These are phyloP conservation scores for Myriangium duriaei DNA, from an alignment of 2,329 filamentous ascomycete genomes.

Conservation along the genomic window DNA sequence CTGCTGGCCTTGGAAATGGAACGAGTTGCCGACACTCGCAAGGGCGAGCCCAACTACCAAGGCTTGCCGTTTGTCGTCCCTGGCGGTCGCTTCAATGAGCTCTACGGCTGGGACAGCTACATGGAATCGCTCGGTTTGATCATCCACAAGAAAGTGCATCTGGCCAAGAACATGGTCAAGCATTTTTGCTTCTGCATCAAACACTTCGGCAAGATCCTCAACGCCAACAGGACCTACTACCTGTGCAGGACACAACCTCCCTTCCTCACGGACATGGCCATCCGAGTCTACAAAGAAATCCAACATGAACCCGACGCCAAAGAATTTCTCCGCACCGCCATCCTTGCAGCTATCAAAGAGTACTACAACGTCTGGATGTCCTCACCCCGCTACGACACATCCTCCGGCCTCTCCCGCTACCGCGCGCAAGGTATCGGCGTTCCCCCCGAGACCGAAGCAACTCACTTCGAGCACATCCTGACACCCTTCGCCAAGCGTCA, in stretches of 20 bases:
- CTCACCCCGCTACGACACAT: constrained; percentile 59
- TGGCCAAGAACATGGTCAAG: constrained; percentile 86
- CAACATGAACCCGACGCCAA: constrained; percentile 67
- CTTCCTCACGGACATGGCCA: constrained; percentile 93
- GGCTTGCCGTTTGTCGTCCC: constrained; percentile 95
- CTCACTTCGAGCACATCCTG: constrained; percentile 73
- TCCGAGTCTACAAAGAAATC: constrained; percentile 87
- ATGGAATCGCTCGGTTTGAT: constrained; percentile 91
- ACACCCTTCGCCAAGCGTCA: constrained; percentile 75
- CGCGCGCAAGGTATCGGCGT: constrained; percentile 73
- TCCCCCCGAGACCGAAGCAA: constrained; percentile 80
- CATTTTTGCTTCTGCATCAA: constrained; percentile 98
- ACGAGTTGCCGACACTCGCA: constrained; percentile 47
- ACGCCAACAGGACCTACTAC: constrained; percentile 94
- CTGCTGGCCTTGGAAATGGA: constrained; percentile 84
- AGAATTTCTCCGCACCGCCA: constrained; percentile 69
- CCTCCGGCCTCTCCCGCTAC: constrained; percentile 73
- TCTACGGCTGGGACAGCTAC: constrained; percentile 99
- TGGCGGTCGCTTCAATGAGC: constrained; percentile 91
- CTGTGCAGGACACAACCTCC: constrained; percentile 87
- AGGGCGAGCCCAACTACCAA: constrained; percentile 56
- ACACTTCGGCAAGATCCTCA: constrained; percentile 96
- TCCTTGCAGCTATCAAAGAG: constrained; percentile 90
- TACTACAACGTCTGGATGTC: constrained; percentile 80
- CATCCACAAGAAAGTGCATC: constrained; percentile 68